A percentile compares a stretch with the other conserved stretches of the same genome.
Conservation (phyloP, 2,329 filamentous ascomycete genomes). For the Fusarium hostae region DNA sequence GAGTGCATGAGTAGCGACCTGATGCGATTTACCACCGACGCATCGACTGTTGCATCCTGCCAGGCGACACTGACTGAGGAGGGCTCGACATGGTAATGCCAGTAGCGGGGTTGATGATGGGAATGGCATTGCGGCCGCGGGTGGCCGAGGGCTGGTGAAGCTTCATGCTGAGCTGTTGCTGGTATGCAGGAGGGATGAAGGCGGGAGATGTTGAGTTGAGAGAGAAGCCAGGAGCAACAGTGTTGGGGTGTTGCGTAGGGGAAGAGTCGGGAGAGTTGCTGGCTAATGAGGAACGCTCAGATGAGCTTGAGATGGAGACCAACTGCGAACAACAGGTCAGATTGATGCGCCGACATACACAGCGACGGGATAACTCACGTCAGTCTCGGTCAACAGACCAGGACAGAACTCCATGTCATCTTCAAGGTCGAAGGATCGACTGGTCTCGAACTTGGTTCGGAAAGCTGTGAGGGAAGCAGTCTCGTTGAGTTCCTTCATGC, state of each 20-base stretch:
- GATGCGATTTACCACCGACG: constrained; percentile 63
- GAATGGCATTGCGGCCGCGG: constrained; percentile 92
- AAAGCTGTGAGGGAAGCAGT: constrained; percentile 80
- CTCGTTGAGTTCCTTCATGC: constrained; percentile 87
- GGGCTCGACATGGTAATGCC: constrained; percentile 90
- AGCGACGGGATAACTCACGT: constrained; percentile 71
- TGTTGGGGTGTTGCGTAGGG: constrained; percentile 86
- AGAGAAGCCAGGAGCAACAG: constrained; percentile 81
- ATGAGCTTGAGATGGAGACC: constrained; percentile 90
- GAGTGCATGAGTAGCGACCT: constrained; percentile 46
- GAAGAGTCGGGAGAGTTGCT: constrained; percentile 94
- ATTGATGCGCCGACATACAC: constrained; percentile 24
- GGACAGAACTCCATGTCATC: constrained; percentile 98
- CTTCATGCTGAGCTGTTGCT: constrained; percentile 77
- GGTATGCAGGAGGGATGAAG: constrained; percentile 73
- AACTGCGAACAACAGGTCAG: constrained; percentile 68
- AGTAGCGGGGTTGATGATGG: constrained; percentile 95
- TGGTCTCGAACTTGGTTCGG: constrained; percentile 88
- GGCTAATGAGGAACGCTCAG: constrained; percentile 93
- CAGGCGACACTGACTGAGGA: constrained; percentile 75
- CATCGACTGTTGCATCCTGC: constrained; percentile 67
- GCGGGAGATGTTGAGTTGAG: constrained; percentile 74
- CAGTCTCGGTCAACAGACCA: constrained; percentile 88
- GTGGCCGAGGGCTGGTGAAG: constrained; percentile 91
- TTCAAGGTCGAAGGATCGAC: constrained; percentile 92